Evolutionary conservation across 345 rosid genomes (phyloP).

Genomic region (Isatis tinctoria): DNA sequence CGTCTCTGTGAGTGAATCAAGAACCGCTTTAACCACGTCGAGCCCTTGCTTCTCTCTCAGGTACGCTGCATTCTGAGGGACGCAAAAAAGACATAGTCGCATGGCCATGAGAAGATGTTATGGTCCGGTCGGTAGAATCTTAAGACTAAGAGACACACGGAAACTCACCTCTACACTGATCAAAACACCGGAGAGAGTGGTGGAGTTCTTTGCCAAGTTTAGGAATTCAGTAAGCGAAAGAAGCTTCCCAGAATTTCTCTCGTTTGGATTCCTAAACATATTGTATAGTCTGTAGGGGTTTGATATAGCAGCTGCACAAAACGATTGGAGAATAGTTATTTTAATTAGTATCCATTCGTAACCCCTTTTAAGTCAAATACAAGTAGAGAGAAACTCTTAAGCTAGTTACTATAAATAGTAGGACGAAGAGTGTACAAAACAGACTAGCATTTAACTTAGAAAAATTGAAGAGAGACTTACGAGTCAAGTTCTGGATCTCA

Average conservation of each 20-base stretch:
- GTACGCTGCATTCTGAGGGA: slow-evolving; percentile 66
- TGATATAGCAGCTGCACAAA: slow-evolving; percentile 52
- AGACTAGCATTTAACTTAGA: background rate
- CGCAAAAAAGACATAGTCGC: background rate
- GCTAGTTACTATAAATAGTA: background rate
- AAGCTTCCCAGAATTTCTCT: slow-evolving; percentile 45
- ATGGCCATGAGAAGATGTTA: slow-evolving; percentile 4
- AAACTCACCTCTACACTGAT: slow-evolving; percentile 77
- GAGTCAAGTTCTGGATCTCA: slow-evolving; percentile 49
- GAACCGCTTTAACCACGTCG: slow-evolving; percentile 53
- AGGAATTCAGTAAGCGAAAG: slow-evolving; percentile 58
- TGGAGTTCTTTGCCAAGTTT: slow-evolving; percentile 52
- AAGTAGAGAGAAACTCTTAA: background rate
- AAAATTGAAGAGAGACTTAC: slow-evolving; percentile 42
- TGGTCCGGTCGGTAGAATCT: background rate
- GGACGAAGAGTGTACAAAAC: slow-evolving; percentile 3
- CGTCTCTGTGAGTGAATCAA: slow-evolving; percentile 49
- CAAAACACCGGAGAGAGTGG: slow-evolving; percentile 70
- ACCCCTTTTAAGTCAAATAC: background rate
- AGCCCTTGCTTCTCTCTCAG: slow-evolving; percentile 54
- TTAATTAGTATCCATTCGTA: background rate
- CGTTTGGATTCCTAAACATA: slow-evolving; percentile 55
- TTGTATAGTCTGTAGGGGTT: slow-evolving; percentile 37
- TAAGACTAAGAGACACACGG: background rate
- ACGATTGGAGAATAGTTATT: slow-evolving; percentile 1